Evolutionary conservation across 495 filamentous ascomycete genomes (phyloP).

Genomic region (Penicillium coffeae): DNA sequence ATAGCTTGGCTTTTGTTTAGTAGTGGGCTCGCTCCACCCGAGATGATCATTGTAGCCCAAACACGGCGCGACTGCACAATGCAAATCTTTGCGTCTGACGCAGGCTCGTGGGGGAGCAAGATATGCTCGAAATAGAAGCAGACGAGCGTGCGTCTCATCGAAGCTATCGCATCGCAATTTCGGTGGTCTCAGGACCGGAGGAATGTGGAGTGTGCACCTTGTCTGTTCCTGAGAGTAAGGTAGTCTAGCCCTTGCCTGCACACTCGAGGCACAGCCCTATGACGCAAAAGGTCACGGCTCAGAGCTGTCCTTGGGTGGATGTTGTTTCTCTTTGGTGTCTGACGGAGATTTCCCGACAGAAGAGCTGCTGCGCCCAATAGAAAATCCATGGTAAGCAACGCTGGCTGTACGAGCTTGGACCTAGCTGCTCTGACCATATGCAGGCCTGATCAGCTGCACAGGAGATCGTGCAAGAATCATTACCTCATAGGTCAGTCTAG

Average conservation of each 20-base stretch:
- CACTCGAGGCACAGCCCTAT: conserved; percentile 21
- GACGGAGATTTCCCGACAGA: background rate
- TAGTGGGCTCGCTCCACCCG: background rate
- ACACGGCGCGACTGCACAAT: conserved; percentile 1
- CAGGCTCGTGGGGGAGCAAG: conserved; percentile 2
- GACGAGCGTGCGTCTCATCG: background rate
- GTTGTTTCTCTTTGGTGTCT: background rate
- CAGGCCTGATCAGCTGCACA: background rate
- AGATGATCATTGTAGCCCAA: conserved; percentile 1
- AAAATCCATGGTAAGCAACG: too few relatives aligned
- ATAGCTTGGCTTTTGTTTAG: background rate
- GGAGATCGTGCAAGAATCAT: background rate
- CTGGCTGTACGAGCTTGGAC: background rate
- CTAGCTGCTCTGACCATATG: background rate
- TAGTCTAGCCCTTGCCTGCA: conserved; percentile 3
- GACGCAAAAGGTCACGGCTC: conserved; percentile 11
- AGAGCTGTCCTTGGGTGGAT: background rate
- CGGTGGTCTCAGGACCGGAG: background rate
- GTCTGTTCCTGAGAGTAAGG: conserved; percentile 5
- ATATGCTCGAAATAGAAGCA: background rate
- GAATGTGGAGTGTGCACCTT: background rate
- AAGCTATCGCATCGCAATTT: too few relatives aligned
- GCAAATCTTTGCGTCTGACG: background rate
- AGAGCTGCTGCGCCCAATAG: background rate
- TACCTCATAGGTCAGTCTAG: too few relatives aligned